Evolutionary conservation across 2,329 filamentous ascomycete species (phyloP).

Genomic region (Fusarium torulosum): DNA sequence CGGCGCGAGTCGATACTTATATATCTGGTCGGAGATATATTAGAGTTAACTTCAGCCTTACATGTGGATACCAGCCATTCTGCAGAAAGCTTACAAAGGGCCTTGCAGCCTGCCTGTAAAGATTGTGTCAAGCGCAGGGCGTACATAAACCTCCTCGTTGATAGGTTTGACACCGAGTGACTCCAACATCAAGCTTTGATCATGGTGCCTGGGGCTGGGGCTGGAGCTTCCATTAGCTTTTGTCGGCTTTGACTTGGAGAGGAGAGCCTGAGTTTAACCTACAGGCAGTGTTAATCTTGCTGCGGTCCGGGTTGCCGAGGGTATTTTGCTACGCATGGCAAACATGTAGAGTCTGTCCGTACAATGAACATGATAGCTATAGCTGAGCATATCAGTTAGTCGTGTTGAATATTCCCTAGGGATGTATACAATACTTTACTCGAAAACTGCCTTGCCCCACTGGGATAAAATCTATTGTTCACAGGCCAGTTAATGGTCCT

Average conservation of each 20-base stretch:
- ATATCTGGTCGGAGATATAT: conserved; percentile 3
- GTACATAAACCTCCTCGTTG: conserved; percentile 7
- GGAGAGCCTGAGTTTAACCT: not conserved
- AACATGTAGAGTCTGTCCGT: not conserved
- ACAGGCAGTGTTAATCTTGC: not conserved
- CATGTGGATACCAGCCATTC: conserved; percentile 26
- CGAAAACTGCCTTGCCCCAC: not conserved
- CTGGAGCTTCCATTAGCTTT: conserved; percentile 6
- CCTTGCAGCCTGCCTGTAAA: conserved; percentile 5
- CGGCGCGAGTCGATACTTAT: conserved; percentile 9
- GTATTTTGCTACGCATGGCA: too few species aligned
- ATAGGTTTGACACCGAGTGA: conserved; percentile 16
- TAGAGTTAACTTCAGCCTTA: conserved; percentile 30
- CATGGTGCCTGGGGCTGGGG: not conserved
- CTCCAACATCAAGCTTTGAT: conserved; percentile 19
- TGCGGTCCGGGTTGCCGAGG: not conserved
- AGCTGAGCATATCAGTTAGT: not conserved
- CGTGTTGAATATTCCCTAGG: not conserved
- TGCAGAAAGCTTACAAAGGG: not conserved
- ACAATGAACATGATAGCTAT: not conserved
- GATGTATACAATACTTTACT: not conserved
- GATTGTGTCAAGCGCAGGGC: conserved; percentile 43
- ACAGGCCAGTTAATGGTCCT: not conserved
- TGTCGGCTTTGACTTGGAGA: not conserved
- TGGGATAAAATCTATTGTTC: not conserved